phyloP scores from a whole-genome alignment of 305 asterid species.

The Vinca major region DNA sequence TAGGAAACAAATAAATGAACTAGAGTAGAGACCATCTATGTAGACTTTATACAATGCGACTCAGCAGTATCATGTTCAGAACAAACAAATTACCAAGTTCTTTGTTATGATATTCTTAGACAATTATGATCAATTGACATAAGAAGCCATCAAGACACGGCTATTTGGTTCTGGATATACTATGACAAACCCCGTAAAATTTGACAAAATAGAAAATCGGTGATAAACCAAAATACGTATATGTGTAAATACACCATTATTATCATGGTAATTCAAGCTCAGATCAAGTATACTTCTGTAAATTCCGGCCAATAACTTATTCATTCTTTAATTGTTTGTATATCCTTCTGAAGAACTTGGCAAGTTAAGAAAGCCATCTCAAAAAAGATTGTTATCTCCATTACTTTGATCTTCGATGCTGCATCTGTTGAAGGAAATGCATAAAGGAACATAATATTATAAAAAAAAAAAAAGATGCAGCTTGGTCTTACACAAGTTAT shows the following conservation, averaged over 20 bases:
- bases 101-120: neutral
- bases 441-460: neutral
- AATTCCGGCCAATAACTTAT: neutral
- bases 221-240: neutral
- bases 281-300: neutral
- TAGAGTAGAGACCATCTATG: neutral
- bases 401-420: neutral
- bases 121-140: neutral
- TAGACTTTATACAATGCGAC: neutral
- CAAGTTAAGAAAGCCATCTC: neutral
- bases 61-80: neutral
- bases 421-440: neutral
- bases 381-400: neutral
- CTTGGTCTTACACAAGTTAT: slow-evolving; percentile 23
- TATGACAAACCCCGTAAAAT: neutral
- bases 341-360: neutral
- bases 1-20: neutral
- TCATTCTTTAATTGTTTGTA: neutral
- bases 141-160: neutral
- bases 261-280: neutral
- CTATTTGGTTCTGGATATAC: neutral
- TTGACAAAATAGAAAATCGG: neutral
- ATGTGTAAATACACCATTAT: neutral
- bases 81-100: neutral
- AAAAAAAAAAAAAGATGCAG: neutral